Percentiles rank a stretch among this genome's conserved stretches.
Evolutionary conservation across 805 yeast genomes (phyloP).

Genomic region (Nematodospora valgi): DNA sequence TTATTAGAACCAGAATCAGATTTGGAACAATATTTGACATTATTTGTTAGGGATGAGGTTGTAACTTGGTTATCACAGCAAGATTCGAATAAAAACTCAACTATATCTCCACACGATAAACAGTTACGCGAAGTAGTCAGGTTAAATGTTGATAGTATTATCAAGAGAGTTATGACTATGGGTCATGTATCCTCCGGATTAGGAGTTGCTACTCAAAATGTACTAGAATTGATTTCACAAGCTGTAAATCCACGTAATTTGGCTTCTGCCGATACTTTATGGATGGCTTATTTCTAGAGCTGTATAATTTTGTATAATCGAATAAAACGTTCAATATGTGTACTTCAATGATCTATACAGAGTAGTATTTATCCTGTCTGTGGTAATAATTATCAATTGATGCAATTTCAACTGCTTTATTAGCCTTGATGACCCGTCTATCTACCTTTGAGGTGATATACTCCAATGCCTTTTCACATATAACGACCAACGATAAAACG

Average conservation of each 20-base stretch:
- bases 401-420: background rate
- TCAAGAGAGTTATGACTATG: constrained; percentile 73
- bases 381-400: constrained; percentile 2
- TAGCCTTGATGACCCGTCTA: constrained; percentile 10
- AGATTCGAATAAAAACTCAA: constrained; percentile 44
- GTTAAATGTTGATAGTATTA: constrained; percentile 80
- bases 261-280: constrained; percentile 85
- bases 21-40: constrained; percentile 83
- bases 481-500: constrained; percentile 10
- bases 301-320: background rate
- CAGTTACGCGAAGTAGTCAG: constrained; percentile 84
- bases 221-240: constrained; percentile 84
- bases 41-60: constrained; percentile 94
- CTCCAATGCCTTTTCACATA: constrained; percentile 14
- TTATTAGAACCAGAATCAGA: constrained; percentile 90
- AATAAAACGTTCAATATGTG: background rate
- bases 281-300: constrained; percentile 86
- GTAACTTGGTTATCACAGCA: constrained; percentile 90
- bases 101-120: constrained; percentile 60
- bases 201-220: constrained; percentile 81
- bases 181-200: constrained; percentile 58
- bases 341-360: constrained; percentile 1
- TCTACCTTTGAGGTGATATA: constrained; percentile 21
- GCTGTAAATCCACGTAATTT: constrained; percentile 94
- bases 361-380: constrained; percentile 4